A percentile compares a stretch with the other conserved stretches of the same genome.
Evolutionary conservation across 2,329 filamentous ascomycete species (phyloP).

Genomic region (Akanthomyces uredinophilus): DNA sequence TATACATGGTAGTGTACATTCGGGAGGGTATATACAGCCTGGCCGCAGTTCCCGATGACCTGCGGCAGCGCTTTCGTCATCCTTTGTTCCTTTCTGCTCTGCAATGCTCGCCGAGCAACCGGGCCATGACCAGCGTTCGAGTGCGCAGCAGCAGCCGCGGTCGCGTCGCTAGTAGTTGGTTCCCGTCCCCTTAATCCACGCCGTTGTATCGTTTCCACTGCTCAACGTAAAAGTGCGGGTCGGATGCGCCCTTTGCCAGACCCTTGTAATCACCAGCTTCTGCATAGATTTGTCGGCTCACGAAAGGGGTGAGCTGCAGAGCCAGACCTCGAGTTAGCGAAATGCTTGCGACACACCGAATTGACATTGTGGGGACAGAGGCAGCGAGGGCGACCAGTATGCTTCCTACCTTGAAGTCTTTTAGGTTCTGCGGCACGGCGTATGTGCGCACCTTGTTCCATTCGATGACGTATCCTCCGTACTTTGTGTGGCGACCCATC

Average conservation of each 20-base stretch:
- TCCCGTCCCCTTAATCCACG: slow-evolving; percentile 38
- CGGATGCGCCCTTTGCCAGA: slow-evolving; percentile 49
- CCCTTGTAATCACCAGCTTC: slow-evolving; percentile 51
- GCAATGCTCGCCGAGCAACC: neutral
- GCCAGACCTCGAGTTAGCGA: neutral
- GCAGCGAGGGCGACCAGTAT: neutral
- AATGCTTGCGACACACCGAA: neutral
- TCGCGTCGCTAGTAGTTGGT: neutral
- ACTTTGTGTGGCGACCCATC: slow-evolving; percentile 79
- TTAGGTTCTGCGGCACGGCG: slow-evolving; percentile 66
- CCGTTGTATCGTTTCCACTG: slow-evolving; percentile 67
- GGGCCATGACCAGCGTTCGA: neutral
- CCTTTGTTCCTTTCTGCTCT: neutral
- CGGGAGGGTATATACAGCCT: slow-evolving; percentile 19
- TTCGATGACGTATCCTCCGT: slow-evolving; percentile 79
- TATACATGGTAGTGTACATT: slow-evolving; percentile 11
- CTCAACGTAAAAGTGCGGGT: slow-evolving; percentile 57
- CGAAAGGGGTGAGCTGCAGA: slow-evolving; percentile 71
- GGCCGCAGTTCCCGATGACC: slow-evolving; percentile 18
- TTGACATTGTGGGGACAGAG: neutral
- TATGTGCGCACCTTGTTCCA: slow-evolving; percentile 88
- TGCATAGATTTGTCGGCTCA: slow-evolving; percentile 54
- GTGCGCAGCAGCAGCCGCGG: slow-evolving; percentile 1
- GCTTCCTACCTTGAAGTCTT: slow-evolving; percentile 64
- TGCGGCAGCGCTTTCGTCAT: neutral